Evolutionary conservation across 352 stramenopile genomes (phyloP).

Genomic region (Pelagophyceae sp.): DNA sequence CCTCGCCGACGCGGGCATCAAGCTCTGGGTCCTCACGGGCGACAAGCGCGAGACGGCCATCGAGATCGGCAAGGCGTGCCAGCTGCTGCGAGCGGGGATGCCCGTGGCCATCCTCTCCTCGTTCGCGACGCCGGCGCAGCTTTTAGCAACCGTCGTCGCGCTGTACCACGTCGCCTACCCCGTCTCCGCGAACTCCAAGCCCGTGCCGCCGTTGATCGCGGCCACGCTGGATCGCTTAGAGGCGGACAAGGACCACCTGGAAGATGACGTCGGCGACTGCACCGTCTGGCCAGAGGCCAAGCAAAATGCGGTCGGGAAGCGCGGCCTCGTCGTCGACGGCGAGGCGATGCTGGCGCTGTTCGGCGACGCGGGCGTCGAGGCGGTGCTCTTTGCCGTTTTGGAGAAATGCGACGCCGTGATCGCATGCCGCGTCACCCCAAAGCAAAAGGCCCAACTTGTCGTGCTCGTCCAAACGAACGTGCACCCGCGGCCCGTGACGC

Average conservation of each 20-base stretch:
- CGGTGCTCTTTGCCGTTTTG: conserved; percentile 65
- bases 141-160: not conserved
- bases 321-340: conserved; percentile 84
- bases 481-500: conserved; percentile 65
- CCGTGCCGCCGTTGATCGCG: not conserved
- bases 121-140: not conserved
- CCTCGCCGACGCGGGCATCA: conserved; percentile 68
- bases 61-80: conserved; percentile 80
- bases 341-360: conserved; percentile 66
- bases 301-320: not conserved
- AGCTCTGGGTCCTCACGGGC: conserved; percentile 84
- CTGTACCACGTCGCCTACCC: not conserved
- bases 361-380: conserved; percentile 51
- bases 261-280: not conserved
- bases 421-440: conserved; percentile 89
- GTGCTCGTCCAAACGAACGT: conserved; percentile 76
- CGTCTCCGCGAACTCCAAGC: not conserved
- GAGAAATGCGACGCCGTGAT: conserved; percentile 86
- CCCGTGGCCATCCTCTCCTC: conserved; percentile 34
- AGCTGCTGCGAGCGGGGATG: conserved; percentile 49
- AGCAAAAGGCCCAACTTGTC: conserved; percentile 95
- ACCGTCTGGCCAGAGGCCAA: not conserved
- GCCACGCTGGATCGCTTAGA: not conserved
- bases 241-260: not conserved
- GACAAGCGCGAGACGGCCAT: conserved; percentile 88